Evolutionary conservation across 192 early-diverging fungal species (phyloP).

Genomic region (Backusella macrospora): DNA sequence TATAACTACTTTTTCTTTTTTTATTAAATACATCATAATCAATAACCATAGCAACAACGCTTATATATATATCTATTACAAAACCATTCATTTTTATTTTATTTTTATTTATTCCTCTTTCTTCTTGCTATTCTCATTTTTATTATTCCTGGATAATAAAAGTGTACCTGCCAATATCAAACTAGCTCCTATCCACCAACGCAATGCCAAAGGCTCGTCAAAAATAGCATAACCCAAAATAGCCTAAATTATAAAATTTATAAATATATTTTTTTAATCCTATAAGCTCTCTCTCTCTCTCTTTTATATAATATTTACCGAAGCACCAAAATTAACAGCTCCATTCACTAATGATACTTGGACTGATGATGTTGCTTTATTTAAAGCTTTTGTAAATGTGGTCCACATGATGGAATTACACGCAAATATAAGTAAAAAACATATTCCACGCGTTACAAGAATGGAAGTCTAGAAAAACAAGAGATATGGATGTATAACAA

Average conservation of each 20-base stretch:
- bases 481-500: too few species aligned
- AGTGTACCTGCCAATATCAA: conserved; percentile 71
- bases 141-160: conserved; percentile 21
- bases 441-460: conserved; percentile 47
- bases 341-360: conserved; percentile 81
- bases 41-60: too few species aligned
- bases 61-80: too few species aligned
- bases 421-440: conserved; percentile 62
- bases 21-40: too few species aligned
- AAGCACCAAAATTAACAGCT: conserved; percentile 73
- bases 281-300: not conserved
- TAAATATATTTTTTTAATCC: not conserved
- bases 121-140: not conserved
- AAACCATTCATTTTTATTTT: too few species aligned
- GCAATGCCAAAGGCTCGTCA: conserved; percentile 67
- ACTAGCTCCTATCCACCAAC: conserved; percentile 87
- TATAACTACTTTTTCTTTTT: too few species aligned
- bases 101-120: too few species aligned
- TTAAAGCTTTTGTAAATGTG: conserved; percentile 82
- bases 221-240: conserved; percentile 74
- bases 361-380: conserved; percentile 69
- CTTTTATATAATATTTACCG: conserved; percentile 41
- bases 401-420: conserved; percentile 90
- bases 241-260: conserved; percentile 50
- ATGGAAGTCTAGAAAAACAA: conserved; percentile 24